Percentiles rank a stretch among this genome's conserved stretches.
Evolutionary conservation across 1,284 basidiomycete genomes (phyloP).

Genomic region (Leccinum griseonigrum): DNA sequence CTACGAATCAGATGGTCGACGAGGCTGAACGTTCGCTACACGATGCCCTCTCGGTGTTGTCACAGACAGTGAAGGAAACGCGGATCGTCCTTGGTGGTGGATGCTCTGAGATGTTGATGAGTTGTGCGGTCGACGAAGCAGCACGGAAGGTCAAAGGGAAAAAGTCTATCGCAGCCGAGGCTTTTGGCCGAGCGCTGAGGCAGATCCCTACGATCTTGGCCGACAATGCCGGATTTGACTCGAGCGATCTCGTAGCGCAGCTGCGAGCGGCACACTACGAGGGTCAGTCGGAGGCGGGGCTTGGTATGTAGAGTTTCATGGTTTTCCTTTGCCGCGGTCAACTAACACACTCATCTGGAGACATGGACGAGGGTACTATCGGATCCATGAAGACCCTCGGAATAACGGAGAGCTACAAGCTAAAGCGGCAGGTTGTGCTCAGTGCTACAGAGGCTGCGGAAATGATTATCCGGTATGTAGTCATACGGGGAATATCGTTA

Average conservation of each 20-base stretch:
- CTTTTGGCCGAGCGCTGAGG: constrained; percentile 85
- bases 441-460: constrained; percentile 97
- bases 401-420: constrained; percentile 95
- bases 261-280: constrained; percentile 95
- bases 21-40: constrained; percentile 98
- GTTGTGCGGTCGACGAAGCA: constrained; percentile 88
- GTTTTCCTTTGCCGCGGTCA: background rate
- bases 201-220: constrained; percentile 97
- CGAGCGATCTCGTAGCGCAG: constrained; percentile 90
- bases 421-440: constrained; percentile 93
- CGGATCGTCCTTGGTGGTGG: constrained; percentile 93
- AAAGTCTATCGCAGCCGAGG: constrained; percentile 93
- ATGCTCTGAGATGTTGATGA: constrained; percentile 98
- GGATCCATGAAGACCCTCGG: constrained; percentile 89
- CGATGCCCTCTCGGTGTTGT: constrained; percentile 95
- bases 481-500: background rate
- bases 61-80: constrained; percentile 98
- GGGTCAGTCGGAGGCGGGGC: constrained; percentile 80
- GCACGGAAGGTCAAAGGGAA: constrained; percentile 88
- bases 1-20: constrained; percentile 98
- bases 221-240: constrained; percentile 98
- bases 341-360: constrained; percentile 38
- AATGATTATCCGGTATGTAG: constrained; percentile 91
- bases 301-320: constrained; percentile 51
- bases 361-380: constrained; percentile 85